These are phyloP conservation scores for Scortechinia acanthostroma DNA, from an alignment of 2,329 filamentous ascomycete genomes.

Conservation along the genomic window DNA sequence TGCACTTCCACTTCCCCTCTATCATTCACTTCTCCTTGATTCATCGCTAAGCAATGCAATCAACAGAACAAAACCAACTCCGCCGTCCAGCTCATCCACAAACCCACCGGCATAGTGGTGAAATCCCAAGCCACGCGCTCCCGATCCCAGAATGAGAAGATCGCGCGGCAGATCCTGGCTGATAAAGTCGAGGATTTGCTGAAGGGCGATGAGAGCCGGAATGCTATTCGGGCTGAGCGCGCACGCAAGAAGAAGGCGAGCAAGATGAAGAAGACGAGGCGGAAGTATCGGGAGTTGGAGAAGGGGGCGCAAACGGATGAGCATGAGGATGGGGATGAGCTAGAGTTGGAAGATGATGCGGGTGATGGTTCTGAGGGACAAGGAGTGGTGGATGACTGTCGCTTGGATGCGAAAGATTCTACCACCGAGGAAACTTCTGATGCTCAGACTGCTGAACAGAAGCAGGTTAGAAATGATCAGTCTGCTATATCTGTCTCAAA, in stretches of 20 bases:
- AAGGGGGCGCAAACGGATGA: conserved; percentile 13
- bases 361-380: too few species aligned
- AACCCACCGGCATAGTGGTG: conserved; percentile 64
- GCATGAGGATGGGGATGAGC: conserved; percentile 4
- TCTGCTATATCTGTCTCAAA: too few species aligned
- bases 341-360: not conserved
- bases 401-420: too few species aligned
- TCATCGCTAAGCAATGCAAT: conserved; percentile 6
- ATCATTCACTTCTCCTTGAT: not conserved
- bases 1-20: not conserved
- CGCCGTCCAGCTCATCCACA: conserved; percentile 65
- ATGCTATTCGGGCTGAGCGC: conserved; percentile 35
- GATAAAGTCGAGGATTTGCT: conserved; percentile 50
- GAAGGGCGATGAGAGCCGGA: conserved; percentile 45
- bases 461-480: too few species aligned
- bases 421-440: too few species aligned
- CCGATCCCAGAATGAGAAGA: conserved; percentile 60
- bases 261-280: conserved; percentile 50
- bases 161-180: conserved; percentile 53
- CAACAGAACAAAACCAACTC: conserved; percentile 68
- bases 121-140: conserved; percentile 68
- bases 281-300: conserved; percentile 43
- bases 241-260: conserved; percentile 51
- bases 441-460: too few species aligned
- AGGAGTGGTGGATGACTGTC: too few species aligned